phyloP scores from a whole-genome alignment of 139 green algal genomes.

The Zygnema cylindricum region DNA sequence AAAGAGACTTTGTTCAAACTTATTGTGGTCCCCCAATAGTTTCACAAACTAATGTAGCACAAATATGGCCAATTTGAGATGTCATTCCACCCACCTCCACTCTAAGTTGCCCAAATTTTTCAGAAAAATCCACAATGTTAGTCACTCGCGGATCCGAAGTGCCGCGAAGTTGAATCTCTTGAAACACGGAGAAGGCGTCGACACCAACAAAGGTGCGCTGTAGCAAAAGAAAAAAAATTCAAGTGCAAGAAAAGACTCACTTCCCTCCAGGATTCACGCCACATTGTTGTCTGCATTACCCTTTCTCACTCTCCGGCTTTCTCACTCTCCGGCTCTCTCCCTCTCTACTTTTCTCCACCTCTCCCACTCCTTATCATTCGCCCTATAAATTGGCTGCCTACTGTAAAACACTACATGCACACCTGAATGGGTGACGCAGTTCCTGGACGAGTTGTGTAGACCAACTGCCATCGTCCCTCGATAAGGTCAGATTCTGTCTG shows the following conservation, averaged over 20 bases:
- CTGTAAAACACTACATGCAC: no score
- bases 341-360: not conserved
- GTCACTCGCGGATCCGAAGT: constrained; percentile 21
- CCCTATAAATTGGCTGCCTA: no score
- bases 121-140: constrained; percentile 57
- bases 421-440: constrained; percentile 60
- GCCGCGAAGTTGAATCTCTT: constrained; percentile 69
- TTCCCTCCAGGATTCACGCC: no score
- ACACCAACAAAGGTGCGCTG: constrained; percentile 80
- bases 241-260: no score
- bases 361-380: not conserved
- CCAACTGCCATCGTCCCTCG: constrained; percentile 55
- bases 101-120: constrained; percentile 47
- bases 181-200: constrained; percentile 86
- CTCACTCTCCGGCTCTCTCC: no score
- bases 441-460: constrained; percentile 58
- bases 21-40: no score
- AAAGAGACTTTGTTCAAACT: no score
- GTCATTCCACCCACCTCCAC: constrained; percentile 59
- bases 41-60: no score
- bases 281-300: no score
- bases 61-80: no score
- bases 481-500: constrained; percentile 44
- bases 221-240: no score
- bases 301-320: no score